These are phyloP conservation scores for Metarhizium brunneum DNA, from an alignment of 2,329 filamentous ascomycete species.

Conservation along the genomic window DNA sequence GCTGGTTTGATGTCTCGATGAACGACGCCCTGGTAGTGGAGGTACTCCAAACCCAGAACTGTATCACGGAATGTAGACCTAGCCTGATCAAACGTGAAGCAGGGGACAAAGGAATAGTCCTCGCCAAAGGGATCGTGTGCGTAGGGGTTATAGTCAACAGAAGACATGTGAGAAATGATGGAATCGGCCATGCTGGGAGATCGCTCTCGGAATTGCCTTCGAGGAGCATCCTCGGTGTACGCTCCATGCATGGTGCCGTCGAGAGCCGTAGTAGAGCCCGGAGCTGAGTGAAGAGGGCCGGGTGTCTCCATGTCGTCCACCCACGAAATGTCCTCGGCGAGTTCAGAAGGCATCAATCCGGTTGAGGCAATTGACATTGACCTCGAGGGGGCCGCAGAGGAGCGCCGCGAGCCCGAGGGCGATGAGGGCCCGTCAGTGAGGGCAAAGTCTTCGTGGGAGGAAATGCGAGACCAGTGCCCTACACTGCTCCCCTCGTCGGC, in stretches of 20 bases:
- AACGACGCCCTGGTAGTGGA: conserved; percentile 79
- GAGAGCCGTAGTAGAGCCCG: conserved; percentile 47
- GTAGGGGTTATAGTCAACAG: conserved; percentile 47
- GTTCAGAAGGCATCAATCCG: conserved; percentile 18
- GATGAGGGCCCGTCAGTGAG: conserved; percentile 26
- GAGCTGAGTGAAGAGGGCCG: conserved; percentile 41
- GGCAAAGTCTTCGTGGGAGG: conserved; percentile 30
- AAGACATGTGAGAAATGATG: conserved; percentile 61
- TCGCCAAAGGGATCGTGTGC: conserved; percentile 64
- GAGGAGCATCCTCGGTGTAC: conserved; percentile 50
- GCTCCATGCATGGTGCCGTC: conserved; percentile 73
- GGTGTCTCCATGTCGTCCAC: conserved; percentile 48
- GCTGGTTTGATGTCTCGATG: conserved; percentile 83
- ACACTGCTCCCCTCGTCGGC: conserved; percentile 38
- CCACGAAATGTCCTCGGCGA: conserved; percentile 24
- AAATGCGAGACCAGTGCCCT: conserved; percentile 31
- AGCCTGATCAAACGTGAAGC: conserved; percentile 78
- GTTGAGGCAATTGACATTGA: conserved; percentile 36
- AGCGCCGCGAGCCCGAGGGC: conserved; percentile 28
- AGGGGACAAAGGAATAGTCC: conserved; percentile 87
- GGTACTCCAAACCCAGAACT: conserved; percentile 83
- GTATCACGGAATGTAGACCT: conserved; percentile 85
- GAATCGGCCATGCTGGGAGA: conserved; percentile 77
- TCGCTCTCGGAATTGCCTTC: conserved; percentile 52
- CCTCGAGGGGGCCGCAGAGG: conserved; percentile 38